These are phyloP conservation scores for Paulownia fortunei DNA, from an alignment of 257 asterid species.

Conservation along the genomic window DNA sequence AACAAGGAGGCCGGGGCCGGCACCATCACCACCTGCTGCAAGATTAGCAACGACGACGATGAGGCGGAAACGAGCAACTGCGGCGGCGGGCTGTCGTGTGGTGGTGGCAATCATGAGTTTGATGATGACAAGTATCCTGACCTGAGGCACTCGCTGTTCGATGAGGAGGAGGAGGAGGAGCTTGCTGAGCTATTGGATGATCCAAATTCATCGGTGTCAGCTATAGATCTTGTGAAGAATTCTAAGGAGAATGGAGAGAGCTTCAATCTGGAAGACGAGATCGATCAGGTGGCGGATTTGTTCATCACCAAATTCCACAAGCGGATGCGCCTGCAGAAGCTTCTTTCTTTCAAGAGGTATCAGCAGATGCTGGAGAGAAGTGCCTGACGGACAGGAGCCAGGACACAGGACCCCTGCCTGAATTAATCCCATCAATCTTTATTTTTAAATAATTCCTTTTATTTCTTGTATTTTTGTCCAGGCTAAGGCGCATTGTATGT, in stretches of 20 bases:
- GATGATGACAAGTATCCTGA: slow-evolving; percentile 64
- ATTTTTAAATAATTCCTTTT: neutral
- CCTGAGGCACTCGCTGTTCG: slow-evolving; percentile 65
- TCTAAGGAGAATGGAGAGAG: slow-evolving; percentile 60
- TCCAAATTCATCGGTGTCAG: slow-evolving; percentile 57
- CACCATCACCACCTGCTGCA: neutral
- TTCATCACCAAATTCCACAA: slow-evolving; percentile 69
- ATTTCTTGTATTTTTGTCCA: neutral
- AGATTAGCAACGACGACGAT: neutral
- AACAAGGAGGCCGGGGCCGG: neutral
- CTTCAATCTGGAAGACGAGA: slow-evolving; percentile 71
- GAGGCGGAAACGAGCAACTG: neutral
- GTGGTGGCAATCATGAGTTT: neutral
- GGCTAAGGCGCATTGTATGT: too few species aligned
- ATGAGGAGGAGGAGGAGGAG: slow-evolving; percentile 55
- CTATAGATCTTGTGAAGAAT: slow-evolving; percentile 63
- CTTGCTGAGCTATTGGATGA: slow-evolving; percentile 46
- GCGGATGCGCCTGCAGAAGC: slow-evolving; percentile 70
- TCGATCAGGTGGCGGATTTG: slow-evolving; percentile 77
- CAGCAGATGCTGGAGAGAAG: slow-evolving; percentile 69
- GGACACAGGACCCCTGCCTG: neutral
- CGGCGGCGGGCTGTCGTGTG: too few species aligned
- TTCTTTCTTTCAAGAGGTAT: slow-evolving; percentile 78
- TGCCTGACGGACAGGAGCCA: neutral
- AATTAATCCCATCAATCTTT: neutral